Conservation (phyloP, 805 yeast genomes). For the Lachancea thermotolerans region DNA sequence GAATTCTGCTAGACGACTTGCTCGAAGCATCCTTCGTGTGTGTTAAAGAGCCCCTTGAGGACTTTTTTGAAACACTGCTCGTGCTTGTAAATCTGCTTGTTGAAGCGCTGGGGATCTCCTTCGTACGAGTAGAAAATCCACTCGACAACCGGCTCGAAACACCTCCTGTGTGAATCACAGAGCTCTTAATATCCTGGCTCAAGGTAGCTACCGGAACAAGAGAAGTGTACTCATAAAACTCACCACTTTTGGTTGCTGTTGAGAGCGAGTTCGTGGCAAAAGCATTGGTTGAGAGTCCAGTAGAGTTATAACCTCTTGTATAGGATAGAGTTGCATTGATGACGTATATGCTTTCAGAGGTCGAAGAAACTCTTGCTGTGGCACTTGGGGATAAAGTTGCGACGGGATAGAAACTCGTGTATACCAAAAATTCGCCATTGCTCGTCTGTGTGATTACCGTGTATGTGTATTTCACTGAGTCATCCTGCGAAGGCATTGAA, state of each 20-base stretch:
- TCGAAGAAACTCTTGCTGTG: neutral
- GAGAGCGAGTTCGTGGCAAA: neutral
- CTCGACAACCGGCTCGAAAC: neutral
- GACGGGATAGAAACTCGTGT: slow-evolving; percentile 16
- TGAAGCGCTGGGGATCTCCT: too few relatives aligned
- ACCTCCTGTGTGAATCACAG: neutral
- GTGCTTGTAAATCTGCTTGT: too few relatives aligned
- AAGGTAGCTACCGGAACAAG: neutral
- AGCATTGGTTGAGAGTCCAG: neutral
- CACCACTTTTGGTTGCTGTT: neutral
- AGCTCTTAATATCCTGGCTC: neutral
- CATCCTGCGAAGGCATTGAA: neutral
- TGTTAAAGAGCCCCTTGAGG: neutral
- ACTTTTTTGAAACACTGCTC: too few relatives aligned
- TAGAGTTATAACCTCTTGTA: neutral
- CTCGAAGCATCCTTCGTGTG: neutral
- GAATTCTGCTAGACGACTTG: neutral
- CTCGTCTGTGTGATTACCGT: slow-evolving; percentile 14
- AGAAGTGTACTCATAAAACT: neutral
- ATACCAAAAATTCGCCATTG: slow-evolving; percentile 14
- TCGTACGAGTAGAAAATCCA: too few relatives aligned
- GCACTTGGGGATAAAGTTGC: slow-evolving; percentile 5
- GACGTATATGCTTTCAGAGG: neutral
- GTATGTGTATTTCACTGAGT: slow-evolving; percentile 6
- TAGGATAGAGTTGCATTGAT: neutral